Conservation (phyloP, 257 asterid species). For the Scutellaria minor region DNA sequence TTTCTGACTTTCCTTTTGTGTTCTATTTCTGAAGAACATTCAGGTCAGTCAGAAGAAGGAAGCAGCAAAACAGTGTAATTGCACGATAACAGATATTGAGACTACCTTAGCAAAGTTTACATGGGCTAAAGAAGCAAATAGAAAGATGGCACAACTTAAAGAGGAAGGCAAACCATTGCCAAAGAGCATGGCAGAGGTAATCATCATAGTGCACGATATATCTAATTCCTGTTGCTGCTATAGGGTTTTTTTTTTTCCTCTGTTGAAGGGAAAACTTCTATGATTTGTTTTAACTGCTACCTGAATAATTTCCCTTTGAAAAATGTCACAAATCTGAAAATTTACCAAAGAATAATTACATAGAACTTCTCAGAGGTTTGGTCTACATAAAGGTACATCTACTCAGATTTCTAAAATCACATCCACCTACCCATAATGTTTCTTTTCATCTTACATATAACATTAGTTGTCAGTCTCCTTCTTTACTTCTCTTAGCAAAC, state of each 20-base stretch:
- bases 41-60: conserved; percentile 63
- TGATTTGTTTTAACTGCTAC: neutral
- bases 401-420: neutral
- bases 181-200: conserved; percentile 82
- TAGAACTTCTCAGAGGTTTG: neutral
- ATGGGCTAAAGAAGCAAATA: conserved; percentile 89
- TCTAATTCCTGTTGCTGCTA: neutral
- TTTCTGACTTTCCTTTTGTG: conserved; percentile 14
- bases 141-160: conserved; percentile 66
- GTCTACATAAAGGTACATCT: neutral
- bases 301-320: neutral
- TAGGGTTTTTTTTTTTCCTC: neutral
- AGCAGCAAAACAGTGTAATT: conserved; percentile 76
- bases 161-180: conserved; percentile 92
- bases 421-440: neutral
- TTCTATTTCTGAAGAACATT: conserved; percentile 56
- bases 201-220: conserved; percentile 21
- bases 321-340: neutral
- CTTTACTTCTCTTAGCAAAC: neutral
- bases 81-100: conserved; percentile 79
- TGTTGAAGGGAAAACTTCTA: neutral
- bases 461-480: conserved; percentile 4
- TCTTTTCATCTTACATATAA: neutral
- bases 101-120: conserved; percentile 72
- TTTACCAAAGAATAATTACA: neutral